Conservation (phyloP, 768 basidiomycete species). For the Termitomyces sp. region DNA sequence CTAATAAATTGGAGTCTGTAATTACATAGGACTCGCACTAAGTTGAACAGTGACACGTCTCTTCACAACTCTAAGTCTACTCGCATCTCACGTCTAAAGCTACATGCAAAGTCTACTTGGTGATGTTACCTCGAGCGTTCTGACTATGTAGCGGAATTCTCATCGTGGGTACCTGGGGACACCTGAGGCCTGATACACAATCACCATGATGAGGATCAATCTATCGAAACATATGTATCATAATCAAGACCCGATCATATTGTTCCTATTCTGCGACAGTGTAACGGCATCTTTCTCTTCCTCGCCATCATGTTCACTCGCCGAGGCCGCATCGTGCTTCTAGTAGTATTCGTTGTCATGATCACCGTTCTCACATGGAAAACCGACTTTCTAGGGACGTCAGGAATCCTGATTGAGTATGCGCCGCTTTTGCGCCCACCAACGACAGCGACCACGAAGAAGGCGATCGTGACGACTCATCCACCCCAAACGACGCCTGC, state of each 20-base stretch:
- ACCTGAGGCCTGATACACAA: not conserved
- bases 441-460: not conserved
- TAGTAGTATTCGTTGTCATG: constrained; percentile 3
- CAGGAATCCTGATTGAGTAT: not conserved
- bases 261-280: no score
- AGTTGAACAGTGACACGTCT: not conserved
- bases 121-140: not conserved
- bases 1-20: not conserved
- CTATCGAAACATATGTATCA: not conserved
- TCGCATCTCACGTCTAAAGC: constrained; percentile 1
- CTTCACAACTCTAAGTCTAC: constrained; percentile 1
- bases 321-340: constrained; percentile 7
- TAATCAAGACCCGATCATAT: not conserved
- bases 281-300: not conserved
- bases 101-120: not conserved
- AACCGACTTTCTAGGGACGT: constrained; percentile 1
- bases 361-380: constrained; percentile 8
- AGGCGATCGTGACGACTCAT: not conserved
- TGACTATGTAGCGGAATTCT: not conserved
- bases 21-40: no score
- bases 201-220: not conserved
- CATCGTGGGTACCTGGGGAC: not conserved
- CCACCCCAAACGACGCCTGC: not conserved
- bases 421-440: constrained; percentile 5
- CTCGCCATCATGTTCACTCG: constrained; percentile 9